Evolutionary conservation across 2,329 filamentous ascomycete species (phyloP).

Genomic region (Emmonsiellopsis sp.): DNA sequence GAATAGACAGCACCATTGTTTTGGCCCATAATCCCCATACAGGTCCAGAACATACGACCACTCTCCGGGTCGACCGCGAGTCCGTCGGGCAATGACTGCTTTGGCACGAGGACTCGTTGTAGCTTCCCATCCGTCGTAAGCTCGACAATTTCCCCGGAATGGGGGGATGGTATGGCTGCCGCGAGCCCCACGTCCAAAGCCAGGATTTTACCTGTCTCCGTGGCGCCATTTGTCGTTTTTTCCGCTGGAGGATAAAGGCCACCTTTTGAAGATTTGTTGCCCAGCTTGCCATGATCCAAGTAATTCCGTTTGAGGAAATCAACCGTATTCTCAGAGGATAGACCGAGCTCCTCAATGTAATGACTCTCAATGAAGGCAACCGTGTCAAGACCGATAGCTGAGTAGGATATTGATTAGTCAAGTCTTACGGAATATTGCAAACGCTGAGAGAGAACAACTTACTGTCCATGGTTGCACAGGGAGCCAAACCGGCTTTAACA

Average conservation of each 20-base stretch:
- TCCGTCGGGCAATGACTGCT: conserved; percentile 35
- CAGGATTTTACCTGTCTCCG: not conserved
- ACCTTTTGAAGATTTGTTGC: conserved; percentile 35
- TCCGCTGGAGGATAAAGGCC: conserved; percentile 29
- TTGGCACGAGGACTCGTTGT: not conserved
- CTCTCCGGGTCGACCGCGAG: conserved; percentile 28
- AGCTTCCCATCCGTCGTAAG: not conserved
- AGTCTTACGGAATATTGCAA: not conserved
- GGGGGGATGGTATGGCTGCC: not conserved
- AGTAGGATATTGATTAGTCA: not conserved
- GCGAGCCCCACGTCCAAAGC: not conserved
- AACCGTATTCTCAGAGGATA: conserved; percentile 31
- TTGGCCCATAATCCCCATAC: conserved; percentile 36
- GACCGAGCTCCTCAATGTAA: conserved; percentile 42
- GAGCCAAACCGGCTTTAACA: not conserved
- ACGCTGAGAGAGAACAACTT: not conserved
- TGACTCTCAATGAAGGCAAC: conserved; percentile 46
- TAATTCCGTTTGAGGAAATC: conserved; percentile 40
- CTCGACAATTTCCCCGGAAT: not conserved
- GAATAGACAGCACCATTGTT: conserved; percentile 38
- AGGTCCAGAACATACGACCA: conserved; percentile 42
- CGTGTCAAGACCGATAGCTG: conserved; percentile 42
- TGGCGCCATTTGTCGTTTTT: not conserved
- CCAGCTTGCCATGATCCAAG: conserved; percentile 40
- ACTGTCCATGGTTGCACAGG: not conserved